Evolutionary conservation across 441 rosid genomes (phyloP), one percentile per base, ranked within the genome.

Genomic region (Adansonia gregorii): DNA sequence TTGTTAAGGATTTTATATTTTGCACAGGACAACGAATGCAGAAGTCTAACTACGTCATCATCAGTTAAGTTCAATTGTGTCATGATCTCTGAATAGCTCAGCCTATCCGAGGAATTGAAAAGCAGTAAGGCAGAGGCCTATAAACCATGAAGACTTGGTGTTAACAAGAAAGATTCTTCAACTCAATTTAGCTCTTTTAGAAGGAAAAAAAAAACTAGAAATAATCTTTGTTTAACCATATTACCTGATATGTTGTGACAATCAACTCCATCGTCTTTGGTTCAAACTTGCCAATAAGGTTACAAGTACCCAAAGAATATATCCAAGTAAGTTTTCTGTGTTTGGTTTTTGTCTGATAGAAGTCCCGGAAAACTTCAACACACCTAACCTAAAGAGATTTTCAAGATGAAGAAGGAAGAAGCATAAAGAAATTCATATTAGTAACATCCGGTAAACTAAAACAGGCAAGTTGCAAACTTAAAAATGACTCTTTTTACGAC

Each of bases 181-280:
- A 39, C 51, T 8, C 27, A 51, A 52, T 56, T 17, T 41, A 19
- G 19, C 65, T 55, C 11, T 11, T 31, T 54, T 1, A 73, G n/a
- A 73, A 8, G 10, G 20, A 12, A 8, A 35, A 27, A 67, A 27
- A 45, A 54, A 17, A 49, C 20, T 41, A 20, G 15, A 66, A 20
- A 9, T 8, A 46, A 59, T 59, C 64, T 31, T 69, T 52, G 8
- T 52, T 69, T 12, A 12, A 48, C 15, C 12, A 56, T 55, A 31
- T 76, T 68, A 87, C 90, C 83, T 87, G 90, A 76, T 86, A 86
- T 4, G 89, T 88, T 22, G 89, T 78, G 54, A 88, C 91, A 74
- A 88, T 78, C 77, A 88, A 56, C 81, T 88, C 91, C 72, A 86
- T 80, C 19, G 80, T 75, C 80, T 86, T 88, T 54, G 80, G 79